A percentile compares a stretch with the other conserved stretches of the same genome.
Conservation (phyloP, 371 early-diverging fungal species). For the Mucor lusitanicus region DNA sequence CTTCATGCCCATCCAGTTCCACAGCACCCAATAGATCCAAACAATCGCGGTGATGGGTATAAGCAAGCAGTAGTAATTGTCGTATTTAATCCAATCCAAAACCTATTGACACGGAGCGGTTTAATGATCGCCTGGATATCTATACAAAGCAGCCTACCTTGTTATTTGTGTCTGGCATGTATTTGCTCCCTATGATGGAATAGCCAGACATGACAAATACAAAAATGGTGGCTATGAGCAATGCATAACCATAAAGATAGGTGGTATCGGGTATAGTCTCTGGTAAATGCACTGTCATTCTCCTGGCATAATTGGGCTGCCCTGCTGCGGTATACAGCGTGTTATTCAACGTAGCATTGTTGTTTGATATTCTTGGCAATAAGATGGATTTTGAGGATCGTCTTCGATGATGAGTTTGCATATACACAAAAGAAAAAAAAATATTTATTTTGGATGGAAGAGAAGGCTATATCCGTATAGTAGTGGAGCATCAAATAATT, state of each 20-base stretch:
- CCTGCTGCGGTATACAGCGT: neutral
- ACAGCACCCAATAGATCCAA: conserved; percentile 76
- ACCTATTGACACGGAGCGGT: conserved; percentile 31
- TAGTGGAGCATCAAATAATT: neutral
- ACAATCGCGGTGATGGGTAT: conserved; percentile 82
- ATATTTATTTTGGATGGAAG: no score
- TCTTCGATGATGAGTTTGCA: conserved; percentile 29
- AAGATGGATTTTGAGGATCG: conserved; percentile 21
- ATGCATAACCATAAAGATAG: conserved; percentile 68
- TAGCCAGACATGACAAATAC: conserved; percentile 68
- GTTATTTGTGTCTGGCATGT: conserved; percentile 69
- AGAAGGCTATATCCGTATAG: neutral
- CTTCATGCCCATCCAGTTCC: conserved; percentile 97
- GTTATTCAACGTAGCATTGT: neutral
- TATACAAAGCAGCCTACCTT: conserved; percentile 33
- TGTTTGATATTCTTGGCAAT: conserved; percentile 12
- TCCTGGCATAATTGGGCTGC: conserved; percentile 31
- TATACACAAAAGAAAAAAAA: neutral
- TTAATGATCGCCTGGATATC: neutral
- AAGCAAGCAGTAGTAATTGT: conserved; percentile 83
- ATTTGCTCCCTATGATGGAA: conserved; percentile 71
- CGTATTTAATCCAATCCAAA: conserved; percentile 76
- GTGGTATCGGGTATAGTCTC: conserved; percentile 71
- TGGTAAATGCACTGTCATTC: conserved; percentile 46
- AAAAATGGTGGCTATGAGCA: conserved; percentile 62